Conservation (phyloP, 2,329 filamentous ascomycete genomes). For the Fusarium coffeatum region DNA sequence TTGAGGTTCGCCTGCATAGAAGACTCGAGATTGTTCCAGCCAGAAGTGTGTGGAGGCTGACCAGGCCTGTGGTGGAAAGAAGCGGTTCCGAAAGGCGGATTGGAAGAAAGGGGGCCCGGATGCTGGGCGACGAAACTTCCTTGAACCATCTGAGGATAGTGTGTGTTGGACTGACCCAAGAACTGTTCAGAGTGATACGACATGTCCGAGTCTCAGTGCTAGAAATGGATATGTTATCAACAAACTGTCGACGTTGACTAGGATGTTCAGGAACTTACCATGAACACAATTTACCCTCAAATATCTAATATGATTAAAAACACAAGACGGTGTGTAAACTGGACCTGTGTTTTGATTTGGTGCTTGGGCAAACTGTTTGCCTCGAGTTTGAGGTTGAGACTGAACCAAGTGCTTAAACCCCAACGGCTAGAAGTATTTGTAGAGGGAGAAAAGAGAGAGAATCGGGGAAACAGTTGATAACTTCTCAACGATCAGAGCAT, state of each 20-base stretch:
- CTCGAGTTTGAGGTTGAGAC: background rate
- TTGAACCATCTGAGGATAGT: constrained; percentile 5
- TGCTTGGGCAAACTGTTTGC: background rate
- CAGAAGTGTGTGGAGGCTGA: background rate
- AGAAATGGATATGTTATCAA: constrained; percentile 8
- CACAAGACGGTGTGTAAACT: constrained; percentile 10
- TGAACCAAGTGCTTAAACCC: background rate
- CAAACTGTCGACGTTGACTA: background rate
- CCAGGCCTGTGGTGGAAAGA: constrained; percentile 6
- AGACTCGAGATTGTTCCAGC: background rate
- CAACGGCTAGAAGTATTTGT: background rate
- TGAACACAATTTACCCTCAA: background rate
- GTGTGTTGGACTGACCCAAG: background rate
- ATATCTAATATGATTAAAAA: background rate
- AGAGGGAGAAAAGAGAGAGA: background rate
- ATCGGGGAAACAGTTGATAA: background rate
- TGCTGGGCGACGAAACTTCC: constrained; percentile 6
- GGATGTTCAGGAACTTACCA: constrained; percentile 20
- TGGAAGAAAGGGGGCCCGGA: constrained; percentile 14
- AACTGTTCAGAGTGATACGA: background rate
- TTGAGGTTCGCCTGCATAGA: constrained; percentile 9
- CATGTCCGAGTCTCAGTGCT: constrained; percentile 9
- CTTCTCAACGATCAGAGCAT: background rate
- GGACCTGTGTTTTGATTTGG: constrained; percentile 17
- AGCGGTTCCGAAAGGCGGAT: constrained; percentile 13